A percentile compares a stretch with the other conserved stretches of the same genome.
phyloP scores from a whole-genome alignment of 225 moss, liverwort and hornwort species.

The Rhytidiadelphus loreus region DNA sequence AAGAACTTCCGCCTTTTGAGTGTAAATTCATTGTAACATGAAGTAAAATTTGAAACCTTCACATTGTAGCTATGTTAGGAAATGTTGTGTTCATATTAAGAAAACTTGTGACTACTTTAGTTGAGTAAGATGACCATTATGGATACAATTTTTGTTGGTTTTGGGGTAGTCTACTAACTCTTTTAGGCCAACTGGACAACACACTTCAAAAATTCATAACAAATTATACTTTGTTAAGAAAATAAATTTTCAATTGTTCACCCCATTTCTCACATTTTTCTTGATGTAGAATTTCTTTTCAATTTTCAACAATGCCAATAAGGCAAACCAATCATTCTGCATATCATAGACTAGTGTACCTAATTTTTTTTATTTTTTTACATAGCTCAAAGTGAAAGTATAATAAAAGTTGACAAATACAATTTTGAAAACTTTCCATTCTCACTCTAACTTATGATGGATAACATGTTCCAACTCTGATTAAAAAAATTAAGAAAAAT shows the following conservation, averaged over 20 bases:
- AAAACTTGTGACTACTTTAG: not conserved
- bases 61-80: rapidly evolving
- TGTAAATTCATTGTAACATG: not conserved
- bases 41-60: not conserved
- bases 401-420: not conserved
- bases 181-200: rapidly evolving
- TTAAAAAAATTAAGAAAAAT: too few relatives aligned
- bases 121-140: not conserved
- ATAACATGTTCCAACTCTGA: not conserved
- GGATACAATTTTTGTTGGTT: not conserved
- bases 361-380: not conserved
- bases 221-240: not conserved
- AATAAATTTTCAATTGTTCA: not conserved
- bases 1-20: not conserved
- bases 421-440: rapidly evolving
- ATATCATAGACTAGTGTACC: rapidly evolving
- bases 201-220: not conserved
- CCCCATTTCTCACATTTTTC: not conserved
- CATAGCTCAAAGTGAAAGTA: not conserved
- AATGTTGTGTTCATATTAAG: not conserved
- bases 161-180: rapidly evolving
- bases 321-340: not conserved
- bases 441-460: not conserved
- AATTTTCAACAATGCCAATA: not conserved
- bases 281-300: too few relatives aligned